A percentile compares a stretch with the other conserved stretches of the same genome.
Conservation (phyloP, 108 stramenopile species). For the Fragilariopsis cylindrus region DNA sequence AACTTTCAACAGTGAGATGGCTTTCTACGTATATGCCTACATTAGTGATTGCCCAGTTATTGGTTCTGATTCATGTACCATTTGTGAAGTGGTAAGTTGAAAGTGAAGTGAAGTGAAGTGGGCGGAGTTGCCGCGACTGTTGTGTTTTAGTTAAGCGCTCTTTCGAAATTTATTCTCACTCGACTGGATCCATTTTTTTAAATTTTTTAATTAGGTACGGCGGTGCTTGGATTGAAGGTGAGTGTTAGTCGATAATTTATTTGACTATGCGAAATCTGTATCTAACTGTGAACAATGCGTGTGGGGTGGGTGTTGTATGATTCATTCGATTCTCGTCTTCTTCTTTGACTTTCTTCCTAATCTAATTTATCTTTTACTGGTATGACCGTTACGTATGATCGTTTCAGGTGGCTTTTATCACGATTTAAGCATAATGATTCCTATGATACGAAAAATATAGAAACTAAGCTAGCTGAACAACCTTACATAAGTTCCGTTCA, state of each 20-base stretch:
- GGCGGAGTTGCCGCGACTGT: too few relatives aligned
- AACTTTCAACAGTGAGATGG: slow-evolving; percentile 30
- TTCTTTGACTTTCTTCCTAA: not conserved
- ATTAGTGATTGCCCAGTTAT: slow-evolving; percentile 34
- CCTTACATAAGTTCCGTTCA: not conserved
- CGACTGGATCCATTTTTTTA: not conserved
- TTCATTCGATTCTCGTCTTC: not conserved
- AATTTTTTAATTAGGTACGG: slow-evolving; percentile 7
- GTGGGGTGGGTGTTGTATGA: not conserved
- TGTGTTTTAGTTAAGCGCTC: too few relatives aligned
- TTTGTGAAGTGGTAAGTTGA: slow-evolving; percentile 48
- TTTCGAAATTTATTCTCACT: not conserved
- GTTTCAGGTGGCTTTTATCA: not conserved
- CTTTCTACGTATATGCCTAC: slow-evolving; percentile 40
- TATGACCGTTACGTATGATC: too few relatives aligned
- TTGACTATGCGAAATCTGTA: too few relatives aligned
- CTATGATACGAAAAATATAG: slow-evolving; percentile 7
- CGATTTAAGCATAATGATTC: slow-evolving; percentile 12
- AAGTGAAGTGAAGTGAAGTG: too few relatives aligned
- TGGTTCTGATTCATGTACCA: slow-evolving; percentile 46
- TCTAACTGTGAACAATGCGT: too few relatives aligned
- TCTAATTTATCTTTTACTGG: not conserved
- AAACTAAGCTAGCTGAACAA: not conserved
- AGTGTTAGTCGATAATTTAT: not conserved
- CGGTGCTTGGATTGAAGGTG: slow-evolving; percentile 54